Percentiles rank a stretch among this genome's conserved stretches.
Conservation (phyloP, 1,139 yeast genomes). For the Suhomyces ambrosiae region DNA sequence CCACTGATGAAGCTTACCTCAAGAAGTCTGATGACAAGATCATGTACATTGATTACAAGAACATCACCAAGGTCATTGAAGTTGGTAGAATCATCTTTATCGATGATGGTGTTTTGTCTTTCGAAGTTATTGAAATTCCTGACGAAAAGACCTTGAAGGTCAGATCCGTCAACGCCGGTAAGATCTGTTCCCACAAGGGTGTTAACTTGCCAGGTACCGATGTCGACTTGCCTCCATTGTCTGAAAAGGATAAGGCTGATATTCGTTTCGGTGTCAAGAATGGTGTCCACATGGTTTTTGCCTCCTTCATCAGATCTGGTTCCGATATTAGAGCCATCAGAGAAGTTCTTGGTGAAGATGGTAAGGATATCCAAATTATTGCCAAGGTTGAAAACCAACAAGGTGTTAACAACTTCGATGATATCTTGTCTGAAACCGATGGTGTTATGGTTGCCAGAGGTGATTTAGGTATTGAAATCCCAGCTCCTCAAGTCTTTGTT, state of each 20-base stretch:
- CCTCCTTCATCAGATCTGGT: constrained; percentile 96
- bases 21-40: constrained; percentile 70
- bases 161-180: constrained; percentile 89
- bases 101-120: constrained; percentile 97
- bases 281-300: constrained; percentile 96
- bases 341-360: constrained; percentile 93
- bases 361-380: constrained; percentile 92
- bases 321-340: constrained; percentile 88
- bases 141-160: constrained; percentile 84
- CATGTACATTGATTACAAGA: constrained; percentile 92
- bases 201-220: constrained; percentile 99
- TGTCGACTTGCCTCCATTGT: constrained; percentile 96
- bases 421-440: constrained; percentile 88
- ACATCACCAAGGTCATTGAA: constrained; percentile 90
- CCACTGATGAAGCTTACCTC: constrained; percentile 84
- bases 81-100: constrained; percentile 87
- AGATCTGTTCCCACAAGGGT: constrained; percentile 96
- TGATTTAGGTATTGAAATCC: constrained; percentile 98
- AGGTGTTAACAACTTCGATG: constrained; percentile 99
- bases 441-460: constrained; percentile 99
- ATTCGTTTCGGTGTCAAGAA: constrained; percentile 93
- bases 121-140: constrained; percentile 81
- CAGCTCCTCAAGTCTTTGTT: constrained; percentile 97
- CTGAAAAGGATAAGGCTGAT: constrained; percentile 94
- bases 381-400: constrained; percentile 99